Evolutionary conservation across 257 asterid genomes (phyloP).

Genomic region (Jasminum sambac): DNA sequence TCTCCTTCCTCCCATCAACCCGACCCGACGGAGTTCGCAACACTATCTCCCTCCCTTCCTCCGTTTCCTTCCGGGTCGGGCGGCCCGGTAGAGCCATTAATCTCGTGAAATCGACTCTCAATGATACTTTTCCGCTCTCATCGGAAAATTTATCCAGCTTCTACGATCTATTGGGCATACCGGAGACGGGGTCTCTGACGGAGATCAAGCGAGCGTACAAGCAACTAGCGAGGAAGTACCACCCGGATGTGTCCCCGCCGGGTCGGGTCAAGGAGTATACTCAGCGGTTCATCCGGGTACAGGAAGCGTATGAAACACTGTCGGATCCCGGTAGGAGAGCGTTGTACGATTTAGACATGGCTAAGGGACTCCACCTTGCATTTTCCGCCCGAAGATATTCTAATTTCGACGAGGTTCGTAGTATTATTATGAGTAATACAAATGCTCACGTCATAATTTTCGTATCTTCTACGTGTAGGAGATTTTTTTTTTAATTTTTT

Average conservation of each 20-base stretch:
- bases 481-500: too few relatives aligned
- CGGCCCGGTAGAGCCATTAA: conserved; percentile 22
- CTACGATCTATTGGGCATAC: conserved; percentile 79
- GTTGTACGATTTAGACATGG: conserved; percentile 58
- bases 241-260: conserved; percentile 95
- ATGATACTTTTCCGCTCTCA: conserved; percentile 21
- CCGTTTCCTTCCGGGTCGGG: conserved; percentile 32
- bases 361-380: conserved; percentile 53
- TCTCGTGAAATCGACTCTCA: conserved; percentile 27
- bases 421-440: not conserved
- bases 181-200: conserved; percentile 47
- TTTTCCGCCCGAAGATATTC: conserved; percentile 44
- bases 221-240: conserved; percentile 81
- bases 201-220: conserved; percentile 89
- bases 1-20: conserved; percentile 25
- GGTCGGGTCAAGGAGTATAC: conserved; percentile 74
- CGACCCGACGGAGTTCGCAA: conserved; percentile 14
- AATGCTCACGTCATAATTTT: too few relatives aligned
- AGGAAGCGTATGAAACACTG: conserved; percentile 84
- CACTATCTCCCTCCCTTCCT: conserved; percentile 15
- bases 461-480: too few relatives aligned
- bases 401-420: conserved; percentile 49
- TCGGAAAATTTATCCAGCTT: conserved; percentile 32
- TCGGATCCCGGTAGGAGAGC: conserved; percentile 71
- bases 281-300: conserved; percentile 61